Percentiles rank a stretch among this genome's conserved stretches.
These are phyloP conservation scores for Paramecium sonneborni DNA, from an alignment of 73 alveolate species.

Conservation along the genomic window DNA sequence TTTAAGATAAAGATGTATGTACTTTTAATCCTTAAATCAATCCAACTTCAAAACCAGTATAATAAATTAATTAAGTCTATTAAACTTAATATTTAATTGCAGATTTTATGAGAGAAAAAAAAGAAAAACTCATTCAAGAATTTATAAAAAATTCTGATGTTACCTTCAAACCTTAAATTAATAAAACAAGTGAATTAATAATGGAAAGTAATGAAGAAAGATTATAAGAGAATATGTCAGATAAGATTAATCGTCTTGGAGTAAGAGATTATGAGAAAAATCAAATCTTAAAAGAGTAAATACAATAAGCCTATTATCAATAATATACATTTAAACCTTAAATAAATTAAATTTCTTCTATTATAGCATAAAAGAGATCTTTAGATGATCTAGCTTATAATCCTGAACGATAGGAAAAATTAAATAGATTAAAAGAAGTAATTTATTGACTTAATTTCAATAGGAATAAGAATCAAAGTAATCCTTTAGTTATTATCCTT, in stretches of 20 bases:
- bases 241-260: slow-evolving; percentile 57
- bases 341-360: slow-evolving; percentile 39
- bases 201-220: slow-evolving; percentile 67
- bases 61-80: slow-evolving; percentile 6
- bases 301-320: slow-evolving; percentile 57
- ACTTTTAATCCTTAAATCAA: slow-evolving; percentile 62
- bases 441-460: not conserved
- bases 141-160: slow-evolving; percentile 34
- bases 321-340: slow-evolving; percentile 58
- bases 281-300: slow-evolving; percentile 44
- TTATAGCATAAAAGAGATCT: slow-evolving; percentile 48
- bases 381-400: slow-evolving; percentile 55
- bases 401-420: slow-evolving; percentile 54
- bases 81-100: slow-evolving; percentile 61
- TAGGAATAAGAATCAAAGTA: slow-evolving; percentile 56
- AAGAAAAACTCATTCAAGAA: slow-evolving; percentile 44
- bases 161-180: slow-evolving; percentile 53
- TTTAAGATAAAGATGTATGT: slow-evolving; percentile 38
- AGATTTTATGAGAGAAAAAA: slow-evolving; percentile 65
- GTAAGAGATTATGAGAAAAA: slow-evolving; percentile 56
- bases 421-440: slow-evolving; percentile 43
- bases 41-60: slow-evolving; percentile 37
- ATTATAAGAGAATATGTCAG: slow-evolving; percentile 13
- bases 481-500: slow-evolving; percentile 47
- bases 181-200: slow-evolving; percentile 48